A percentile compares a stretch with the other conserved stretches of the same genome.
These are phyloP conservation scores for Hydrangea macrophylla DNA, from an alignment of 148 eudicot species.

Conservation along the genomic window DNA sequence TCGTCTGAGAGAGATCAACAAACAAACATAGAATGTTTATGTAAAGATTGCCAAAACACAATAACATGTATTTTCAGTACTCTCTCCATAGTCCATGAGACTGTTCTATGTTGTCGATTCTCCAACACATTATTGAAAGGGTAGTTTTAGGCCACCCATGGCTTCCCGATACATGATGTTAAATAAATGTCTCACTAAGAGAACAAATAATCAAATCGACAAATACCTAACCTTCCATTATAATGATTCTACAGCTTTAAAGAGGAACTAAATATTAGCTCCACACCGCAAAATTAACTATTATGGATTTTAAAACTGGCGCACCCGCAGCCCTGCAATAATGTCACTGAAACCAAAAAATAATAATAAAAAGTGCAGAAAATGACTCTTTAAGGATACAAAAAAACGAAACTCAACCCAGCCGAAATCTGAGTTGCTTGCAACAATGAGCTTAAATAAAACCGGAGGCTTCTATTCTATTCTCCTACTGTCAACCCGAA, in stretches of 20 bases:
- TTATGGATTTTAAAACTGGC: not conserved
- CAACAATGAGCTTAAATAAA: not conserved
- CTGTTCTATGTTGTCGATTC: no score
- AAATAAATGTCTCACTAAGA: no score
- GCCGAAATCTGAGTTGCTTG: not conserved
- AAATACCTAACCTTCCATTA: not conserved
- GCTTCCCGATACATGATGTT: no score
- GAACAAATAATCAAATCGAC: not conserved
- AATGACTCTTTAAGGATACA: conserved; percentile 5
- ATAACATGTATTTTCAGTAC: no score
- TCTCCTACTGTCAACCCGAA: conserved; percentile 39
- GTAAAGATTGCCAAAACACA: no score
- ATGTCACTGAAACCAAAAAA: conserved; percentile 14
- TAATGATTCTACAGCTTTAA: conserved; percentile 9
- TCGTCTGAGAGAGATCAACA: no score
- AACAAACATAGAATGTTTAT: no score
- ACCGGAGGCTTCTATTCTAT: conserved; percentile 12
- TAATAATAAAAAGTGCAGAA: conserved; percentile 19
- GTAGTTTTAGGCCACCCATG: no score
- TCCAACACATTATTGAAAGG: no score
- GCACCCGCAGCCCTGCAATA: conserved; percentile 10
- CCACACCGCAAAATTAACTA: not conserved
- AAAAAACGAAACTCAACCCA: conserved; percentile 1
- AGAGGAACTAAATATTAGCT: not conserved
- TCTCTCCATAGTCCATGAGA: no score